These are phyloP conservation scores for Bipolaris oryzae DNA, from an alignment of 2,329 filamentous ascomycete species.

Conservation along the genomic window DNA sequence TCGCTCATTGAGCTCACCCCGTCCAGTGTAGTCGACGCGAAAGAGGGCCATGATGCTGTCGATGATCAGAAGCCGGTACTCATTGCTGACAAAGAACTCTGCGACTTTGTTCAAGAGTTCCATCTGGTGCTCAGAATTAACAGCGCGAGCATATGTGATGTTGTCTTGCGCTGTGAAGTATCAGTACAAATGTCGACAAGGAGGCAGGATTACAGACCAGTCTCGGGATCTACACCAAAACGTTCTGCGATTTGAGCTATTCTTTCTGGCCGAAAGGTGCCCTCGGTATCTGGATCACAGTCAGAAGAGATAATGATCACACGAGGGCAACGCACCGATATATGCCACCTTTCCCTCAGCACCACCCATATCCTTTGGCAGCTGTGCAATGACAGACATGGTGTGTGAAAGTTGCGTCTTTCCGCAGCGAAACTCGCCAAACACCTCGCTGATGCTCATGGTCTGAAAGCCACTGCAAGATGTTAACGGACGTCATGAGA, in stretches of 20 bases:
- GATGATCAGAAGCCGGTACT: constrained; percentile 70
- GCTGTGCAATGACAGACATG: constrained; percentile 68
- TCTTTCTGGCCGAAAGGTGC: constrained; percentile 68
- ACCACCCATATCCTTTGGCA: constrained; percentile 66
- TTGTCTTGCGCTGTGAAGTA: constrained; percentile 66
- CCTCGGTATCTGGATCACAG: constrained; percentile 40
- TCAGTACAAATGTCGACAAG: constrained; percentile 54
- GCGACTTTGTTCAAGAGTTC: constrained; percentile 67
- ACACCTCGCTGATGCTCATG: constrained; percentile 71
- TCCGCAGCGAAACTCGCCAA: constrained; percentile 68
- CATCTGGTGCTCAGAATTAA: constrained; percentile 70
- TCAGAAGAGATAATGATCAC: constrained; percentile 9
- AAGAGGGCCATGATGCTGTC: constrained; percentile 75
- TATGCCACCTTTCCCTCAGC: constrained; percentile 73
- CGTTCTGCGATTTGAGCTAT: constrained; percentile 71
- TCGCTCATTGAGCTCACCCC: constrained; percentile 70
- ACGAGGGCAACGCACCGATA: constrained; percentile 55
- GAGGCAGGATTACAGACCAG: constrained; percentile 19
- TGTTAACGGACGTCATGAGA: constrained; percentile 15
- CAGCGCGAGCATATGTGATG: constrained; percentile 67
- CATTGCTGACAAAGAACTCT: constrained; percentile 65
- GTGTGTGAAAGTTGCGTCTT: constrained; percentile 74
- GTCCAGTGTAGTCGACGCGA: constrained; percentile 69
- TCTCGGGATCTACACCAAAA: constrained; percentile 58
- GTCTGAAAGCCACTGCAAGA: constrained; percentile 67